phyloP scores from a whole-genome alignment of 2,329 filamentous ascomycete genomes.

The Pezicula radicicola region DNA sequence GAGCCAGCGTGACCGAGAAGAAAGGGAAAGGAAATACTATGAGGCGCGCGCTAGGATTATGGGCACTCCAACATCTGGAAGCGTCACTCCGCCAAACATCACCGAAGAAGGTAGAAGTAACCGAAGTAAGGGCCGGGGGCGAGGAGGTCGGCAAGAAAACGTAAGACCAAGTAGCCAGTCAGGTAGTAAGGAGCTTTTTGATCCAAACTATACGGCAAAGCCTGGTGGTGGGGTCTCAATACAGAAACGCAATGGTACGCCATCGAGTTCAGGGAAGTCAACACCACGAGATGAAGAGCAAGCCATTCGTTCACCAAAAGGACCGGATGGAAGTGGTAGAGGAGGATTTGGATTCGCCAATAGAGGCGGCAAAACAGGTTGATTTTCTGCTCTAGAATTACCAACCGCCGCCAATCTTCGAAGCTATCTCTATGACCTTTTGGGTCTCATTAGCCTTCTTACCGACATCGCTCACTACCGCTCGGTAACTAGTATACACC shows the following conservation, averaged over 20 bases:
- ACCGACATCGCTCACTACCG: conserved; percentile 93
- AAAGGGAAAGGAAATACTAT: conserved; percentile 87
- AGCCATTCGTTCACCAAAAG: conserved; percentile 70
- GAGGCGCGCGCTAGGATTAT: conserved; percentile 87
- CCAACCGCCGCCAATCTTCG: conserved; percentile 93
- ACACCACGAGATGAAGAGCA: conserved; percentile 59
- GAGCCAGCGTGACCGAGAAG: conserved; percentile 76
- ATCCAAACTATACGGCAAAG: conserved; percentile 69
- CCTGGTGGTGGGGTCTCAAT: conserved; percentile 44
- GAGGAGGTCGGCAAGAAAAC: conserved; percentile 33
- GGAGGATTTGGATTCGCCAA: conserved; percentile 75
- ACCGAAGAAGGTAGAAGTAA: conserved; percentile 45
- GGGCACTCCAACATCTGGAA: conserved; percentile 59
- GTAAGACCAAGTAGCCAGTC: conserved; percentile 30
- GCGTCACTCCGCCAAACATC: conserved; percentile 54
- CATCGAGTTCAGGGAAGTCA: conserved; percentile 37
- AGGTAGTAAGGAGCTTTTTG: conserved; percentile 63
- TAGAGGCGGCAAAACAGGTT: conserved; percentile 54
- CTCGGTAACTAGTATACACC: conserved; percentile 81
- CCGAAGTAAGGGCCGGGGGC: conserved; percentile 44
- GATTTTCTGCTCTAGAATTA: conserved; percentile 45
- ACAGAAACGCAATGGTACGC: conserved; percentile 40
- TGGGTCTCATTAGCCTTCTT: conserved; percentile 72
- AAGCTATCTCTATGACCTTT: conserved; percentile 81
- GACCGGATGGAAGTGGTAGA: conserved; percentile 73